These are phyloP conservation scores for Penicillium crustosum DNA, from an alignment of 2,329 filamentous ascomycete genomes.

Conservation along the genomic window DNA sequence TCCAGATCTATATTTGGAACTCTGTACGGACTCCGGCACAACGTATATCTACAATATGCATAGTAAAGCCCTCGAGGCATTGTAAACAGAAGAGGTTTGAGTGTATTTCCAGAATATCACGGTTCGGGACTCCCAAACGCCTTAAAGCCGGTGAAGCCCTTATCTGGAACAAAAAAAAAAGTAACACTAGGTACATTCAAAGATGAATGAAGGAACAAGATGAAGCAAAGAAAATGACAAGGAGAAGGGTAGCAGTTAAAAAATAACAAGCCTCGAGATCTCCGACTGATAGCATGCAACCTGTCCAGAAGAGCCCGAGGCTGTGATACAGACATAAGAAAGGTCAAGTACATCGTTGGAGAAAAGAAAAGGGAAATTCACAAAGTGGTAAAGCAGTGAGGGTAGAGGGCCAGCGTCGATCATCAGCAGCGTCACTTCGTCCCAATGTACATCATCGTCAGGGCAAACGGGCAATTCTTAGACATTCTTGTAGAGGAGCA, in stretches of 20 bases:
- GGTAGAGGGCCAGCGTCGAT: slow-evolving; percentile 26
- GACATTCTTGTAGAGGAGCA: slow-evolving; percentile 77
- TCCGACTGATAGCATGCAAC: background rate
- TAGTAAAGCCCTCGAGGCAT: background rate
- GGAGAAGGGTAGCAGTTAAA: slow-evolving; percentile 11
- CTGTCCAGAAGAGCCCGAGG: background rate
- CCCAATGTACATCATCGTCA: slow-evolving; percentile 38
- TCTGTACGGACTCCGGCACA: background rate
- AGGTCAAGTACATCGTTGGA: slow-evolving; percentile 24
- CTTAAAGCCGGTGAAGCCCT: slow-evolving; percentile 14
- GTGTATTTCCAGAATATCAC: slow-evolving; percentile 19
- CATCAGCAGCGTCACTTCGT: slow-evolving; percentile 39
- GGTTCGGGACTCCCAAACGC: slow-evolving; percentile 24
- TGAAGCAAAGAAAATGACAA: slow-evolving; percentile 14
- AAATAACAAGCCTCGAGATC: background rate
- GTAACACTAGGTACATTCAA: slow-evolving; percentile 20
- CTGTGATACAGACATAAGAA: slow-evolving; percentile 13
- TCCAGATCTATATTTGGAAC: slow-evolving; percentile 13
- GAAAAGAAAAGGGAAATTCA: slow-evolving; percentile 17
- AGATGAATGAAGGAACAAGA: slow-evolving; percentile 10
- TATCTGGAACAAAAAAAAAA: slow-evolving; percentile 18
- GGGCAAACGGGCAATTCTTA: slow-evolving; percentile 18
- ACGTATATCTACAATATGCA: background rate
- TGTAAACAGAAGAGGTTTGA: background rate
- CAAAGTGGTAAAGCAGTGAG: slow-evolving; percentile 15